Percentiles rank a stretch among this genome's conserved stretches.
phyloP scores from a whole-genome alignment of 805 yeast genomes.

The Kregervanrija delftensis region DNA sequence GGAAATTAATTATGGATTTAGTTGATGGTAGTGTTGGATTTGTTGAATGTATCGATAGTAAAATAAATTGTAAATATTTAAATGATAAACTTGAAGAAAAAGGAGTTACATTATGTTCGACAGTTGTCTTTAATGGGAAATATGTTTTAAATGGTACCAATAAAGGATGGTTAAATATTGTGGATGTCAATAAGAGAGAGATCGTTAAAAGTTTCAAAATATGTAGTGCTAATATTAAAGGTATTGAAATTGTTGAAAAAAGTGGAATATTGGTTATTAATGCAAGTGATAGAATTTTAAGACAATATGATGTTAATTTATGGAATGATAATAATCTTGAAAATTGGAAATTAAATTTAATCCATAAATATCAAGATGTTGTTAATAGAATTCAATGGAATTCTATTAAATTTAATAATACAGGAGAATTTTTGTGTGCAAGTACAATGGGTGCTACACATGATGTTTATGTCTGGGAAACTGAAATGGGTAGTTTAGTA shows the following conservation, averaged over 20 bases:
- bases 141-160: constrained; percentile 70
- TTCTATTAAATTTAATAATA: constrained; percentile 63
- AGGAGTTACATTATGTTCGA: constrained; percentile 6
- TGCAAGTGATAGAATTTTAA: constrained; percentile 67
- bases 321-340: constrained; percentile 23
- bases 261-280: constrained; percentile 64
- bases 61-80: background rate
- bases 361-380: constrained; percentile 83
- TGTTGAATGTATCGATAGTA: background rate
- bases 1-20: constrained; percentile 6
- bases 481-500: constrained; percentile 77
- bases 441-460: constrained; percentile 85
- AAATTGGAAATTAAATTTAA: constrained; percentile 45
- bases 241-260: constrained; percentile 49
- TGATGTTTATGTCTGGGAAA: constrained; percentile 90
- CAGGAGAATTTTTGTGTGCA: constrained; percentile 81
- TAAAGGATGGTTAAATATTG: constrained; percentile 66
- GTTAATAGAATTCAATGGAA: constrained; percentile 89
- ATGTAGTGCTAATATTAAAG: constrained; percentile 67
- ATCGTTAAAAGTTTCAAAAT: constrained; percentile 41
- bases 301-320: constrained; percentile 43
- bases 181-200: constrained; percentile 22
- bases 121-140: constrained; percentile 34
- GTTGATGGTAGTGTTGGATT: constrained; percentile 3
- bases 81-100: constrained; percentile 3